Base-by-base conservation (phyloP, 176 grass and related monocot genomes). In the Echinochloa phyllopogon region DNA sequence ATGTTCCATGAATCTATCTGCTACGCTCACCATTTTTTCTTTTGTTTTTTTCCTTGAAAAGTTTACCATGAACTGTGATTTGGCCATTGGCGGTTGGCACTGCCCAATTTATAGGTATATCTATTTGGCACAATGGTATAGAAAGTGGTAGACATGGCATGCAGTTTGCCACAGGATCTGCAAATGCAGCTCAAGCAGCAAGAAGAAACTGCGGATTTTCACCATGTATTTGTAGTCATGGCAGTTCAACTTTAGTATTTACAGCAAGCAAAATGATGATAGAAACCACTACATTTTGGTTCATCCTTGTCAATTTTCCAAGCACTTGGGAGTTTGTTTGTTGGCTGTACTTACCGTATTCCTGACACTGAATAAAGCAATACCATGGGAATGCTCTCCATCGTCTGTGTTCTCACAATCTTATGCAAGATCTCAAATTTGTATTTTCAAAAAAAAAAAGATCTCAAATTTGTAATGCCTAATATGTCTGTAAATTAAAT, bases 171-270 rank as follows among this genome's bases (percentile, higher is more conserved):
- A 47, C 72, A 68, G 37, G 16, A 85, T 44, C 10, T 53, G 9
- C n/a, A 60, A 60, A 38, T 65, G 62, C 62, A 65, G 62, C 29
- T 65, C 62, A 65, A 65, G 62, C 29, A 17, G 13, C 29, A 65
- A 37, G 29, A 6, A 38, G 62, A 65, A 15, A 38, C 62, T 6
- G 13, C 4, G 9, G 12, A 65, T 37, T 37, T 13, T 38, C 14
- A 65, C 62, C 29, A 65, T 65, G 62, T 37, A 17, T 65, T 37
- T 3, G n/a, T 37, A 8, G 27, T 37, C 5, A 63, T 63, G 60
- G 25, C 5, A 15, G 23, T 61, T 63, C 1, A 63, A 63, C 60
- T 6, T 33, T 63, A 29, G 60, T 33, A 63, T 12, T 63, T 63
- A 63, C 60, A 63, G 24, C 12, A 63, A 63, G 25, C 25, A 33